Evolutionary conservation across 176 grass and related monocot species (phyloP), one percentile per base, ranked within the genome.

Genomic region (Triticum urartu): DNA sequence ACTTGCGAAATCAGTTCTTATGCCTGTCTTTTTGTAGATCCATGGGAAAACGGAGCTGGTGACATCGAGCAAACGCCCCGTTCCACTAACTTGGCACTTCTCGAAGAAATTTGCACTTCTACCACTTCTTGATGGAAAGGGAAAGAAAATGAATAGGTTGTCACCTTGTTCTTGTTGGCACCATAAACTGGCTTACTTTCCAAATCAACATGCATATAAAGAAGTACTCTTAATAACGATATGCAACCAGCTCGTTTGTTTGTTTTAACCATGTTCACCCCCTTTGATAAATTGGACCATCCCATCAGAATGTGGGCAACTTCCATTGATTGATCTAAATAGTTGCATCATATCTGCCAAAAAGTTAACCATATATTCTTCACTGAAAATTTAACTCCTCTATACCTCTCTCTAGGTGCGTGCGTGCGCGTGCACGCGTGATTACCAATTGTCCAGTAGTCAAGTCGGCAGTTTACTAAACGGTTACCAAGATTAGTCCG

Each of bases 61-160:
- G 80, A 94, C 93, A 89, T 98, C 93, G 24, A 95, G 64, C 79
- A 98, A 91, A 89, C 91, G 96, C 25, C 96, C 96, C 10, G 93
- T 98, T 64, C 96, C 96, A 66, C 93, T 98, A 86, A 98, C 82
- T 82, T 98, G 96, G 96, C 93, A 98, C 84, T 98, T 98, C 92
- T 98, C 96, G n/a, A 93, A 90, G 88, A 98, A 92, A 86, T 88
- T 84, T 72, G 77, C 84, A 56, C 50, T 94, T 58, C 79, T 84
- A 58, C 93, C 79, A 21, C 96, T 98, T 88, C 86, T 98, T 88
- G 92, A 98, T 90, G 96, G 74, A 77, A 95, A 86, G 83, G 96
- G 95, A 56, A 91, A 92, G 83, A 94, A 91, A 91, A 94, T 98
- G 88, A 98, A 98, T 87, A 98, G 93, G 96, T 98, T 64, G 34